Evolutionary conservation across 352 stramenopile genomes (phyloP), one percentile per base, ranked within the genome.

Genomic region (Phytophthora europaea): DNA sequence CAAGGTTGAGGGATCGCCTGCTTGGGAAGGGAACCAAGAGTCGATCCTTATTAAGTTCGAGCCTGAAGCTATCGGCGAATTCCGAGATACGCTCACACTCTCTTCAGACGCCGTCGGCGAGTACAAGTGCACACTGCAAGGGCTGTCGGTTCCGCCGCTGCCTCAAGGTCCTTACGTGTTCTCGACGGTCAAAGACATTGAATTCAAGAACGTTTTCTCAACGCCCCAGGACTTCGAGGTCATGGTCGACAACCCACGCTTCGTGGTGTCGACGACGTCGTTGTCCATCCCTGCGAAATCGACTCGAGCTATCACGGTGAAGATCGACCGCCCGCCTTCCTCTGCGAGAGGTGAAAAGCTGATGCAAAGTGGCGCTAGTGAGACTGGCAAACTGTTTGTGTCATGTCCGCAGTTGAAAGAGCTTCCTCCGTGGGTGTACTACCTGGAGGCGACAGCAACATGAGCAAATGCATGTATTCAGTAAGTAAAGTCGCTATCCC

Each of bases 181-280:
- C 52, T 63, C 75, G n/a, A 65, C 78, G 6, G 78, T 71, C 1
- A 84, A 82, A 59, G 87, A 95, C 16, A 90, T 98, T 56, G 84
- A 94, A 54, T 98, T 98, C 79, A 90, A 92, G 52, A 98, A 98
- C 70, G 91, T 98, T 1, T 98, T 98, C 58, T 92, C 81, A 20
- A 73, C 78, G 6, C 52, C 82, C 2, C 79, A 72, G 12, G 88
- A 97, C 13, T 98, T 98, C 69, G 80, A 90, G 12, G 80, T 96
- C 22, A 76, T 89, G 31, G 72, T 94, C 10, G 94, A 98, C 73
- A 94, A 91, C 45, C 75, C 87, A 15, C 74, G 62, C 12, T 98
- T 98, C 54, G 69, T 79, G 0, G 53, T 97, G 12, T 83, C 77
- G 23, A 70, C 77, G 10, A 85, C 80, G 43, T 90, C 60, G 22